Evolutionary conservation across 805 yeast genomes (phyloP), one percentile per base, ranked within the genome.

Genomic region (Debaryomyces maramus): DNA sequence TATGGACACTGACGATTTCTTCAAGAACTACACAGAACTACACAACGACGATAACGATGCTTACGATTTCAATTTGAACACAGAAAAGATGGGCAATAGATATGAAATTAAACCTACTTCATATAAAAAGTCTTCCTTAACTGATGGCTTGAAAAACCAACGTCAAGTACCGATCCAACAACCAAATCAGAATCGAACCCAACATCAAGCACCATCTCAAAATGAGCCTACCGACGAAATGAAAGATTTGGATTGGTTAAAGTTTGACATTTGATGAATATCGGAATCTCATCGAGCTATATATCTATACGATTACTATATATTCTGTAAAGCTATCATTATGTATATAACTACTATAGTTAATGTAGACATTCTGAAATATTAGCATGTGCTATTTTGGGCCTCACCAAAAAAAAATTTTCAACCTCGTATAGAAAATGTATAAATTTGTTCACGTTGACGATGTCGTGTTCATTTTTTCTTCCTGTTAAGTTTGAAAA

Each of bases 171-270:
- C 11, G 11, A 13, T 13, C 13, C 28, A 24, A 24, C 3, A 13
- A n/a, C 13, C 28, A 6, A 24, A 5, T 24, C 28, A n/a, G 11
- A n/a, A 13, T 13, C 28, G 13, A 15, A 13, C 28, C 6, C 15
- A 8, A n/a, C 42, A 40, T 17, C 40, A 33, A 18, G 34, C 7
- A 7, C 7, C 11, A n/a, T 11, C 32, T 15, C 27, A 19, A 19
- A 22, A 37, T 20, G 10, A 13, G 14, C 34, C 13, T 18, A 24
- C 19, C 28, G 47, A 51, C 38, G 54, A 49, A 8, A 35, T 46
- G 17, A 48, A 51, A 34, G 63, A 60, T 31, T 50, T 61, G 22
- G 65, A 60, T 36, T 61, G 67, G 67, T 50, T 61, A 39, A 61
- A 60, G 48, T 61, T 61, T 38, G 65, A 60, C 40, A 44, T 58